Conservation (phyloP, 768 basidiomycete species). For the Hemileccinum rubropunctum region DNA sequence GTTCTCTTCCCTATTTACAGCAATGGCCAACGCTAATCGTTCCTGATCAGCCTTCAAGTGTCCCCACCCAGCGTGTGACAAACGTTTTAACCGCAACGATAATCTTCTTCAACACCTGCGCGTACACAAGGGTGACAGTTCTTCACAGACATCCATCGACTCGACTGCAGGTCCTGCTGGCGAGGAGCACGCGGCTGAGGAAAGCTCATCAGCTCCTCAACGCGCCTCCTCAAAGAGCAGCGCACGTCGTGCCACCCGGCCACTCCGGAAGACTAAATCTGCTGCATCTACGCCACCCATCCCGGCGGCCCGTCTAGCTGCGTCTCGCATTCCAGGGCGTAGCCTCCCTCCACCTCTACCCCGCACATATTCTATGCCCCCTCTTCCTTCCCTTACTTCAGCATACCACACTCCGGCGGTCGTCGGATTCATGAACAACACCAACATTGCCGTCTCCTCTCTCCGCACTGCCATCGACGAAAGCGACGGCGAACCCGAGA, state of each 20-base stretch:
- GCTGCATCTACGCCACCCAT: slow-evolving; percentile 35
- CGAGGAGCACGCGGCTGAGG: slow-evolving; percentile 24
- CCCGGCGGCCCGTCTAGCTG: slow-evolving; percentile 32
- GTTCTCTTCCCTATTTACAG: slow-evolving; percentile 13
- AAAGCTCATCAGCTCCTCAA: slow-evolving; percentile 20
- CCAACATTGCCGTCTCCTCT: slow-evolving; percentile 36
- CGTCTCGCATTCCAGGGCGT: slow-evolving; percentile 32
- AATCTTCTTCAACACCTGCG: slow-evolving; percentile 78
- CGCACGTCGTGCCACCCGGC: slow-evolving; percentile 29
- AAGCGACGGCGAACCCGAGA: slow-evolving; percentile 33
- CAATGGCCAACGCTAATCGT: slow-evolving; percentile 20
- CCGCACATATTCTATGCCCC: slow-evolving; percentile 34
- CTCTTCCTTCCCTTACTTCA: slow-evolving; percentile 27
- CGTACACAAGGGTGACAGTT: slow-evolving; percentile 52
- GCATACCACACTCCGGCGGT: slow-evolving; percentile 26
- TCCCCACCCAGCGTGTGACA: slow-evolving; percentile 62
- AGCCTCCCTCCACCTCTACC: slow-evolving; percentile 29
- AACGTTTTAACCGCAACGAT: slow-evolving; percentile 75
- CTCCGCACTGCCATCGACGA: slow-evolving; percentile 35
- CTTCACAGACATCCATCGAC: slow-evolving; percentile 33
- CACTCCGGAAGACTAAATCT: slow-evolving; percentile 34
- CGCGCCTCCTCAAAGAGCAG: slow-evolving; percentile 24
- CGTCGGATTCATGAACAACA: slow-evolving; percentile 33
- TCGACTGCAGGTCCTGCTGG: slow-evolving; percentile 23
- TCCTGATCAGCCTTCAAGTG: slow-evolving; percentile 65